A percentile compares a stretch with the other conserved stretches of the same genome.
Conservation (phyloP, 2,329 filamentous ascomycete genomes). For the Scedosporium aurantiacum region DNA sequence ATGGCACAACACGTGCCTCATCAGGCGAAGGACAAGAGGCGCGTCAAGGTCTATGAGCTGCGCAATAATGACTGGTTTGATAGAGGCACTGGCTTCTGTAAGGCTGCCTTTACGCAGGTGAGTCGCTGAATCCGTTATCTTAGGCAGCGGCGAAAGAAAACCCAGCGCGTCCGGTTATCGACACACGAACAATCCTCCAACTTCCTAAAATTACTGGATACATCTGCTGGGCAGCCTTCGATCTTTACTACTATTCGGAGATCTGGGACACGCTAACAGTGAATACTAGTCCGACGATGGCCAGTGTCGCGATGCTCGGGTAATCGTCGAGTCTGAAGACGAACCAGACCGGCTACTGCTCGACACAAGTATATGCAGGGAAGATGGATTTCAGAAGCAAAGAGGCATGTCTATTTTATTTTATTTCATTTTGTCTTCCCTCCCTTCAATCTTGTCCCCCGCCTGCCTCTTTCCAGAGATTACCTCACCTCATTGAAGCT, state of each 20-base stretch:
- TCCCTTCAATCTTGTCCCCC: not conserved
- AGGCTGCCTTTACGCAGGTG: constrained; percentile 64
- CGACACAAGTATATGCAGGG: constrained; percentile 81
- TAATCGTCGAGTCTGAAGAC: constrained; percentile 89
- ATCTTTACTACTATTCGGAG: not conserved
- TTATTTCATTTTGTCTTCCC: not conserved
- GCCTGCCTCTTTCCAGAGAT: constrained; percentile 5
- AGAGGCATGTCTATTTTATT: constrained; percentile 51
- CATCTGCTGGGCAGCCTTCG: not conserved
- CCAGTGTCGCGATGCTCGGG: constrained; percentile 68
- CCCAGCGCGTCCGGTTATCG: not conserved
- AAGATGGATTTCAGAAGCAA: constrained; percentile 96
- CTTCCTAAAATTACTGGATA: not conserved
- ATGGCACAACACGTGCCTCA: constrained; percentile 64
- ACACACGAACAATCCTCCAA: not conserved
- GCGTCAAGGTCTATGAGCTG: constrained; percentile 98
- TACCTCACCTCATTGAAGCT: not conserved
- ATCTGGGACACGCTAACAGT: constrained; percentile 6
- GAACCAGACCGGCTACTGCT: constrained; percentile 72
- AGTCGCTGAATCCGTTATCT: constrained; percentile 21
- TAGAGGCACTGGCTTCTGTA: constrained; percentile 91
- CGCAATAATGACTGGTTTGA: constrained; percentile 99
- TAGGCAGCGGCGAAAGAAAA: not conserved
- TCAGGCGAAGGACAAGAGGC: constrained; percentile 54
- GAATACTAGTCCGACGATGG: constrained; percentile 38